Evolutionary conservation across 345 rosid genomes (phyloP), one percentile per base, ranked within the genome.

Genomic region (Citrus trifoliata): DNA sequence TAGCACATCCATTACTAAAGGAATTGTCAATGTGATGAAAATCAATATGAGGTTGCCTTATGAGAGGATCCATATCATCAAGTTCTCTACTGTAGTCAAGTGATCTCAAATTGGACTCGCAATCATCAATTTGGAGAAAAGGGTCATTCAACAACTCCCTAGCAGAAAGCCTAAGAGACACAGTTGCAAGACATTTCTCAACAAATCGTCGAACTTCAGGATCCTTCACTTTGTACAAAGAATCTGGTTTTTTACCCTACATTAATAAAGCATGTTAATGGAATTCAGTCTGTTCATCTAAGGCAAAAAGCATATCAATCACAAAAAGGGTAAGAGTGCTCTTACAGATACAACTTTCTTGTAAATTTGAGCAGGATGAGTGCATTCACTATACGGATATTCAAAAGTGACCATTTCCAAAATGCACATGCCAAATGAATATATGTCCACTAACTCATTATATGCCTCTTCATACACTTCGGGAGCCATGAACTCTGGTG

Each of bases 401-500:
- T 97, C 99, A 83, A 94, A 92, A 28, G 98, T 94, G 65, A 97
- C 96, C 99, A 94, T 93, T 80, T 97, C 99, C 83, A 97, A 84
- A 65, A 97, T 86, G 90, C 98, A 93, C 99, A 97, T 97, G 32
- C 99, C 99, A 46, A 97, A 97, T 1, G 99, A 92, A 79, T 97
- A 97, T 79, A 94, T 89, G 82, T 97, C 99, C n/a, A 97, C 99
- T 66, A 97, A 78, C 80, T 97, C 98, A 79, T 97, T 94, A 65
- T 97, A 97, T 0, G 94, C 98, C 84, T 97, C 99, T 86, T 93
- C 95, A 58, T 94, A 97, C 24, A 97, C 93, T 85, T 97, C 99
- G 40, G 99, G 99, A 70, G 99, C 99, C 99, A 97, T 97, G 73
- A 97, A 97, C 88, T 97, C 99, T 10, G 98, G 98, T 46, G 99